Percentiles rank a stretch among this genome's conserved stretches.
phyloP scores from a whole-genome alignment of 768 basidiomycete genomes.

The Favolaschia claudopus region DNA sequence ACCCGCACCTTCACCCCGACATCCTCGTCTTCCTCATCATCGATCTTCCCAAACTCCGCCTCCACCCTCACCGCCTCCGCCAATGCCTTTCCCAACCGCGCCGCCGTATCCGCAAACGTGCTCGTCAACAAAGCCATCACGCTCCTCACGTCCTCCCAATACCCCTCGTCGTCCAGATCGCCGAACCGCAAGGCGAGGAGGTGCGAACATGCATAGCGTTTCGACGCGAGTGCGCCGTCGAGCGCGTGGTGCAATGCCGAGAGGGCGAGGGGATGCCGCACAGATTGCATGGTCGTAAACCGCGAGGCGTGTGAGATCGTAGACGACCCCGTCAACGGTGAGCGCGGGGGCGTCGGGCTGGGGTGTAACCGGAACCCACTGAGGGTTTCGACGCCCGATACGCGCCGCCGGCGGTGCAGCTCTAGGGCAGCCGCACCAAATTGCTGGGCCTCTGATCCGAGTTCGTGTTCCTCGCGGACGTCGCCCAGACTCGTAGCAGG shows the following conservation, averaged over 20 bases:
- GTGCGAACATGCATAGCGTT: conserved; percentile 81
- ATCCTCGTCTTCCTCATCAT: too few species aligned
- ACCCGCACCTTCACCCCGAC: too few species aligned
- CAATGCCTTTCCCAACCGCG: conserved; percentile 68
- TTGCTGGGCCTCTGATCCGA: conserved; percentile 34
- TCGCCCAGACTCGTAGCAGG: conserved; percentile 25
- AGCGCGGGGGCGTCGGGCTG: conserved; percentile 40
- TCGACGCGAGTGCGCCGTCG: conserved; percentile 72
- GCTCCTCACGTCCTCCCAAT: conserved; percentile 86
- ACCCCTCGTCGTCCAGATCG: conserved; percentile 75
- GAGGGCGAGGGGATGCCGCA: conserved; percentile 73
- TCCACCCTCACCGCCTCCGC: conserved; percentile 64
- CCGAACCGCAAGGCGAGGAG: conserved; percentile 78
- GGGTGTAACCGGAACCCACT: conserved; percentile 38
- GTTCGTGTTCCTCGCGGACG: conserved; percentile 43
- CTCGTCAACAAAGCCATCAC: conserved; percentile 76
- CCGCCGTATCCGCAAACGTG: conserved; percentile 69
- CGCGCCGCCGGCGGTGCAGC: conserved; percentile 61
- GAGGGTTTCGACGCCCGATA: conserved; percentile 59
- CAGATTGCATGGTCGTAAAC: conserved; percentile 66
- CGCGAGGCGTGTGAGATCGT: conserved; percentile 58
- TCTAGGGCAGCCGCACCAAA: conserved; percentile 73
- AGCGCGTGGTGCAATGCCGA: conserved; percentile 67
- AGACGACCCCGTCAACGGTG: conserved; percentile 39
- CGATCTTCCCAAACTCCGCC: conserved; percentile 58